Conservation (phyloP, 2,329 filamentous ascomycete genomes). For the Fusarium sp. region DNA sequence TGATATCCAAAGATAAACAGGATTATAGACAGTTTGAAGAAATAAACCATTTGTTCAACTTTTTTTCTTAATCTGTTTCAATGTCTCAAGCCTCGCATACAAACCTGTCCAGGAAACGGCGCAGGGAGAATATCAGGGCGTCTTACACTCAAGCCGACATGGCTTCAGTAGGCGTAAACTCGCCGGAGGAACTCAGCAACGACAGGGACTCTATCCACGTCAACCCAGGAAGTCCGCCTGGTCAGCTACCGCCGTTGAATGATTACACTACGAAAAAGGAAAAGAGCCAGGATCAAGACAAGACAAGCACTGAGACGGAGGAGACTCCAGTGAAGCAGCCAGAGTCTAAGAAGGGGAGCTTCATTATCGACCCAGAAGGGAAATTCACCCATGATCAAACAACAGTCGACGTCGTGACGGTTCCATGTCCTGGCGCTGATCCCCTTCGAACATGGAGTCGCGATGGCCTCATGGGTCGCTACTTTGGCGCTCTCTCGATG, state of each 20-base stretch:
- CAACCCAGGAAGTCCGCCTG: slow-evolving; percentile 44
- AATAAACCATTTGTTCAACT: slow-evolving; percentile 2
- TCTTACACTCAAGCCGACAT: slow-evolving; percentile 26
- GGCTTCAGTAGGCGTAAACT: slow-evolving; percentile 23
- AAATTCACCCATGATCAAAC: slow-evolving; percentile 61
- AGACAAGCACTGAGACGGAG: slow-evolving; percentile 9
- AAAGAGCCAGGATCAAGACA: neutral
- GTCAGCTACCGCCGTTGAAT: slow-evolving; percentile 36
- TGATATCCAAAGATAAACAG: neutral
- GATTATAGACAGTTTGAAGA: neutral
- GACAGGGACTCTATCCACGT: slow-evolving; percentile 45
- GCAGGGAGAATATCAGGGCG: slow-evolving; percentile 25
- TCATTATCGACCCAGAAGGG: slow-evolving; percentile 52
- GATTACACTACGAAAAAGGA: slow-evolving; percentile 28
- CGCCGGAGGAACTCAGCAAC: slow-evolving; percentile 27
- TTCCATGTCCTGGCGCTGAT: slow-evolving; percentile 65
- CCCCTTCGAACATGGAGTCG: slow-evolving; percentile 65
- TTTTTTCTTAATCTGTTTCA: neutral
- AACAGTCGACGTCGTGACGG: slow-evolving; percentile 63
- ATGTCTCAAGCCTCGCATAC: slow-evolving; percentile 36
- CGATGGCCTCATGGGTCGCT: slow-evolving; percentile 60
- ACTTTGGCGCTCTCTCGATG: slow-evolving; percentile 57
- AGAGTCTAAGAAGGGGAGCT: slow-evolving; percentile 36
- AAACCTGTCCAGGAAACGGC: slow-evolving; percentile 14
- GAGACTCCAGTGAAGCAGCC: neutral